phyloP scores from a whole-genome alignment of 1,139 yeast genomes.

The Nakaseomyces glabratus region DNA sequence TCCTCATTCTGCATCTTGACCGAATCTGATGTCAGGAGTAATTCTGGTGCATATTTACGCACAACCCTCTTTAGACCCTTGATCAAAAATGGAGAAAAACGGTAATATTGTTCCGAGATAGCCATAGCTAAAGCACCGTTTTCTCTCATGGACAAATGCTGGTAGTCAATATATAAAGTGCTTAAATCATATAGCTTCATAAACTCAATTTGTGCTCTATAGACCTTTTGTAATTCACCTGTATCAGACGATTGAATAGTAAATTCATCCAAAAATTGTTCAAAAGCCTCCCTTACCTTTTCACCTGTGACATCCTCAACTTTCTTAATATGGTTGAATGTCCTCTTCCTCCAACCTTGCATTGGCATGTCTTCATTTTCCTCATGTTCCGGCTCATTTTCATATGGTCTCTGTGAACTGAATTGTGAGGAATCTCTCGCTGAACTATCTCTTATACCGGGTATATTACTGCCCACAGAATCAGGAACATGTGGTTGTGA shows the following conservation, averaged over 20 bases:
- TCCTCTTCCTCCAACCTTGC: constrained; percentile 26
- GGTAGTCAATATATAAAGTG: constrained; percentile 78
- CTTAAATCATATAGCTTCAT: constrained; percentile 69
- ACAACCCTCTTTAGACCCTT: constrained; percentile 67
- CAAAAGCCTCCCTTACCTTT: constrained; percentile 85
- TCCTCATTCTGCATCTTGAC: constrained; percentile 37
- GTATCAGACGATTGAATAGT: constrained; percentile 17
- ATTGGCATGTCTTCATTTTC: constrained; percentile 21
- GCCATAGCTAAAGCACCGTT: constrained; percentile 89
- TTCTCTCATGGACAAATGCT: constrained; percentile 65
- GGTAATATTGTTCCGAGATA: constrained; percentile 79
- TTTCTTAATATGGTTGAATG: constrained; percentile 65
- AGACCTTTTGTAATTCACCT: constrained; percentile 45
- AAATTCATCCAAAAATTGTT: constrained; percentile 67
- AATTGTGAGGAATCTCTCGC: constrained; percentile 16
- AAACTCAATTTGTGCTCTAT: constrained; percentile 71
- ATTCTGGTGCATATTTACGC: constrained; percentile 65
- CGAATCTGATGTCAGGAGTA: constrained; percentile 32
- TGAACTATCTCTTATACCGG: constrained; percentile 5
- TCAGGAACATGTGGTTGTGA: constrained; percentile 25
- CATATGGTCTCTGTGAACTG: constrained; percentile 19
- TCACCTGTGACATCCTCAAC: constrained; percentile 91
- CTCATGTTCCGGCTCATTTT: constrained; percentile 12
- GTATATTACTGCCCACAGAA: constrained; percentile 3
- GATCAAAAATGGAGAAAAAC: constrained; percentile 79